Conservation (phyloP, 31 red algal genomes). For the Porphyra umbilicalis region DNA sequence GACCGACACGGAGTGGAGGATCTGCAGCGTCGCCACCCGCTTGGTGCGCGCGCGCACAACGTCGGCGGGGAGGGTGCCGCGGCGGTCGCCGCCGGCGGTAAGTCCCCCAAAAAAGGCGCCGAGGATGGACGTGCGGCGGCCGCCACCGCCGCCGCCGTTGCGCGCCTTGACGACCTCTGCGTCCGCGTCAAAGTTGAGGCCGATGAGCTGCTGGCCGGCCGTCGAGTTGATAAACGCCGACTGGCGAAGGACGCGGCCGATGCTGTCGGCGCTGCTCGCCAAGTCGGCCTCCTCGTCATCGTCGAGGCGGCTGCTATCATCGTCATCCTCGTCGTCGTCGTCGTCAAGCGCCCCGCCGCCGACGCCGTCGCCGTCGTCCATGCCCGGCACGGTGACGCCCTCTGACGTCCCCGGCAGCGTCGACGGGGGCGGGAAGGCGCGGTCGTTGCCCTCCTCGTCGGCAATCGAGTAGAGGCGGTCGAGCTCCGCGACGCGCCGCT, state of each 20-base stretch:
- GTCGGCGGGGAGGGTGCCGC: neutral
- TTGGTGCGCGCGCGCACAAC: neutral
- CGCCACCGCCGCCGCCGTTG: neutral
- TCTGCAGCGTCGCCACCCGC: neutral
- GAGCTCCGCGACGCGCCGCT: neutral
- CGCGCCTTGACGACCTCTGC: neutral
- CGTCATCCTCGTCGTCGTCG: neutral
- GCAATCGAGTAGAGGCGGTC: neutral
- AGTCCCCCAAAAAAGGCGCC: neutral
- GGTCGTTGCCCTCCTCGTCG: neutral
- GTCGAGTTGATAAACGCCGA: neutral
- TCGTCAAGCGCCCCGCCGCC: too few relatives aligned
- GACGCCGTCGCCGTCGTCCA: neutral
- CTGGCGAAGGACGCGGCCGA: neutral
- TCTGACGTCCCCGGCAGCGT: neutral
- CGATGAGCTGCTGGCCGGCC: neutral
- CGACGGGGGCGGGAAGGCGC: neutral
- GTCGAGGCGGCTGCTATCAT: neutral
- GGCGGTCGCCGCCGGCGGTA: neutral
- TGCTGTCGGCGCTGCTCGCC: neutral
- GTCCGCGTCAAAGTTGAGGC: neutral
- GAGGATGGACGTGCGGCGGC: neutral
- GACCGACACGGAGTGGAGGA: conserved; percentile 61
- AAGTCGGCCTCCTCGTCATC: neutral
- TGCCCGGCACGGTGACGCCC: neutral